Evolutionary conservation across 2,329 filamentous ascomycete genomes (phyloP), one percentile per base, ranked within the genome.

Genomic region (Aspergillus novoparasiticus): DNA sequence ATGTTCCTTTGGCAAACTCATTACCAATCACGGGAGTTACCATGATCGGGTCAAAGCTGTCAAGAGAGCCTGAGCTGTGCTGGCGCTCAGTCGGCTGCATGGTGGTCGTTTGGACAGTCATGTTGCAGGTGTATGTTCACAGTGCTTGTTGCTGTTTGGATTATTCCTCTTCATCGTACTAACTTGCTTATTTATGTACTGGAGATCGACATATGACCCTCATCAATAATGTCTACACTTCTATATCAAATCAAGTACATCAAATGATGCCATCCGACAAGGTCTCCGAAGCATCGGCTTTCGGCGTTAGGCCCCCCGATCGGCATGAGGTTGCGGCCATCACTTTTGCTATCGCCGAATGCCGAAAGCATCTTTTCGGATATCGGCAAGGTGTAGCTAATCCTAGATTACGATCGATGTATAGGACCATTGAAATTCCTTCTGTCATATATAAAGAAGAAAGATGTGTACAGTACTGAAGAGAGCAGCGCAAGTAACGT

Each of bases 11-110:
- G 8, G 72, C 73, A 60, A 77, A 82, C 66, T 82, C 80, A 10
- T 75, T 71, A 2, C 80, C 80, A 61, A 82, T 81, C 23, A 79
- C 73, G 1, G 75, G 72, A 0, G 80, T 80, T 11, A 66, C 48
- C n/a, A 63, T 19, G 21, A 62, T 55, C 4, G 62, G 61, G 21
- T 64, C 57, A 55, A 66, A 68, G 34, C 16, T 11, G 36, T 68
- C 60, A 28, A 68, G 51, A 8, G 66, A 66, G 4, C 60, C 64
- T 19, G 62, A 61, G 26, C 62, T 66, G 54, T 59, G 41, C n/a
- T 60, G 62, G 4, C 66, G 62, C 39, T 41, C 16, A 5, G 62
- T 46, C 1, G n/a, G 43, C 21, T 21, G 43, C 43, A 46, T 26
- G 21, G 43, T 23, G 21, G 43, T 46, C 21, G 10, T 23, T 46